Base-by-base conservation (phyloP, 2,329 filamentous ascomycete genomes). In the Myriosclerotinia curreyana region DNA sequence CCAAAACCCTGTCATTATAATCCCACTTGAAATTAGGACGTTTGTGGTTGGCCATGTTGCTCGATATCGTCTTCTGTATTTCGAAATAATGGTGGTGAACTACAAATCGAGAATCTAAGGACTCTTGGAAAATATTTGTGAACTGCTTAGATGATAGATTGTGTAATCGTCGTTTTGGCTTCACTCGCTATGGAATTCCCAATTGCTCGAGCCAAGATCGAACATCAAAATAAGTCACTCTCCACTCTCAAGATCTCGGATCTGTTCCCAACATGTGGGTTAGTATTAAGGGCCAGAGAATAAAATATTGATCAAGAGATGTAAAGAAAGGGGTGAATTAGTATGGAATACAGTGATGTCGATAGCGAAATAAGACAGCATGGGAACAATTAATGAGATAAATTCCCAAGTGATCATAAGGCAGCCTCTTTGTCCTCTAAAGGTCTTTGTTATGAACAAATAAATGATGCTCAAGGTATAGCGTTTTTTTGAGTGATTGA, bases 381-480 rank as follows among this genome's bases (percentile, higher is more conserved):
- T 34, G 34, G 46, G 28, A 15, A 22, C 44, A 58, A 22, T 9
- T 46, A 34, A 22, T 12, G 25, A 20, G 12, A 22, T n/a, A 20
- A 31, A 8, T 51, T 1, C 20, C 3, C 20, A 34, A 46, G 1
- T 34, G 12, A n/a, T 34, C 25, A 34, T 15, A 2, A 12, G 6
- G 6, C 28, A 56, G 40, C 40, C 25, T 20, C 4, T 5, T 56
- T 46, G 54, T 17, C 20, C 20, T 46, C 20, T 20, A 15, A 4
- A 34, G 20, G 20, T 36, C 54, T 58, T 34, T 58, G 40, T 58
- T 34, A 11, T 11, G 11, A 5, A 46, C 8, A 58, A 58, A 28
- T n/a, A 34, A 58, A 46, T 34, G 54, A 34, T 58, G 54, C 54
- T 34, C 54, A 58, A 34, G 54, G 28, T 44, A 58, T 58, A 58